Conservation (phyloP, 345 rosid genomes). For the Cardamine resedifolia region DNA sequence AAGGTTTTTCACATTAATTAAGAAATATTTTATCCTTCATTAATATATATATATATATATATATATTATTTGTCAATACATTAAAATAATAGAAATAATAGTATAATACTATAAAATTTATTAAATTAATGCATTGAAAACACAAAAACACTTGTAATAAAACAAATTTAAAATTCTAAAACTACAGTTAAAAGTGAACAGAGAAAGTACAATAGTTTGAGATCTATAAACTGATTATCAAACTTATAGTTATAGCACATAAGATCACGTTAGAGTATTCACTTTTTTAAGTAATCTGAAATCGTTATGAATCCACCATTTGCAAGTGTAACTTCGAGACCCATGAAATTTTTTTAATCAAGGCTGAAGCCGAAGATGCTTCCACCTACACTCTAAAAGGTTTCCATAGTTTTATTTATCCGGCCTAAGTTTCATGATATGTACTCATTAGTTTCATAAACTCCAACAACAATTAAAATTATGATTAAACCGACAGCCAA, state of each 20-base stretch:
- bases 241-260: not conserved
- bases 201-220: too few relatives aligned
- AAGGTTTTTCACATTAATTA: too few relatives aligned
- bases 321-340: not conserved
- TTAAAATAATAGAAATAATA: too few relatives aligned
- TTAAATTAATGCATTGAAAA: too few relatives aligned
- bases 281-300: not conserved
- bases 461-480: conserved; percentile 8
- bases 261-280: not conserved
- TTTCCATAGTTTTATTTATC: not conserved
- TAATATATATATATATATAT: too few relatives aligned
- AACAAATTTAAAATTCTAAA: too few relatives aligned
- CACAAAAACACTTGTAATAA: too few relatives aligned
- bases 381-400: not conserved
- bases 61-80: too few relatives aligned
- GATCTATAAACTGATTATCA: not conserved
- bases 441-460: conserved; percentile 30
- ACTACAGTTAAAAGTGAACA: too few relatives aligned
- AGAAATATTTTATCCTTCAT: too few relatives aligned
- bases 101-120: too few relatives aligned
- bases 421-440: conserved; percentile 7
- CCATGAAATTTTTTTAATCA: not conserved
- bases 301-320: not conserved
- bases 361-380: not conserved
- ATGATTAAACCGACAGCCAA: conserved; percentile 3